phyloP scores from a whole-genome alignment of 768 basidiomycete genomes.

The Pholiota conissans region DNA sequence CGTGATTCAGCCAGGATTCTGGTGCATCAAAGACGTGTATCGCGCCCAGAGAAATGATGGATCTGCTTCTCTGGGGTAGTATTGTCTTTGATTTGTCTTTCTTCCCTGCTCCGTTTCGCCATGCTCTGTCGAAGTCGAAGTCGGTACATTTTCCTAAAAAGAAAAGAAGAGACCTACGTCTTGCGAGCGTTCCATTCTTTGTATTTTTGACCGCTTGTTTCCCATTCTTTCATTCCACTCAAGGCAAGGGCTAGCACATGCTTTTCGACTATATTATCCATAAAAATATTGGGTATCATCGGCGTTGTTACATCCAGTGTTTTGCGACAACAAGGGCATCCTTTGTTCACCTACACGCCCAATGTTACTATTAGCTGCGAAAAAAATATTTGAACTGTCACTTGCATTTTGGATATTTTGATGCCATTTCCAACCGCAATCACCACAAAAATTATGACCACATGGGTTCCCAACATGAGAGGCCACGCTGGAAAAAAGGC shows the following conservation, averaged over 20 bases:
- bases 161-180: conserved; percentile 41
- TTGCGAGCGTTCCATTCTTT: conserved; percentile 55
- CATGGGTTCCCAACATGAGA: conserved; percentile 69
- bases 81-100: conserved; percentile 19
- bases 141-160: background rate
- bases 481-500: conserved; percentile 43
- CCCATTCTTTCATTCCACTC: conserved; percentile 54
- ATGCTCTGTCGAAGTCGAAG: conserved; percentile 28
- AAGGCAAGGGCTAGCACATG: conserved; percentile 50
- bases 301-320: conserved; percentile 37
- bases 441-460: conserved; percentile 72
- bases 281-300: conserved; percentile 63
- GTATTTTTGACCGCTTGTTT: conserved; percentile 42
- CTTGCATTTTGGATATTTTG: conserved; percentile 43
- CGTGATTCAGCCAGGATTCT: conserved; percentile 12
- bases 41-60: background rate
- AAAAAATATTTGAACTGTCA: background rate
- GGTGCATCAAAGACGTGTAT: conserved; percentile 14
- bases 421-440: conserved; percentile 65
- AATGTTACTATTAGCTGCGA: background rate
- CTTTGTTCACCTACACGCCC: conserved; percentile 24
- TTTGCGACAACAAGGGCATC: conserved; percentile 64
- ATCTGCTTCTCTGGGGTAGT: background rate
- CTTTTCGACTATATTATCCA: conserved; percentile 61
- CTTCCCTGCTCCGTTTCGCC: conserved; percentile 30